Conservation (phyloP, 495 filamentous ascomycete genomes). For the Trichodelitschia bisporula region DNA sequence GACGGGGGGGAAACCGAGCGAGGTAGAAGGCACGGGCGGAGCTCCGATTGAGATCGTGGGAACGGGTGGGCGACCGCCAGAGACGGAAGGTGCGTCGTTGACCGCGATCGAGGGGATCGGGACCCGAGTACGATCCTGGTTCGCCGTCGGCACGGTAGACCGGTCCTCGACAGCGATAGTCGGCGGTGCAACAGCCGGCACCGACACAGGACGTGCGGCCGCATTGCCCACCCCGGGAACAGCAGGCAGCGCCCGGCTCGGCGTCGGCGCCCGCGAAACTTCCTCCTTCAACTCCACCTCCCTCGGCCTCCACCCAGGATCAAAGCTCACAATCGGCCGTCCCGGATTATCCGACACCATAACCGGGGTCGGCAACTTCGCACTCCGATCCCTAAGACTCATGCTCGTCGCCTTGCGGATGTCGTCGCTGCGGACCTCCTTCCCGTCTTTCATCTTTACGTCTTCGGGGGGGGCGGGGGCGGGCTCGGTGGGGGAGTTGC, state of each 20-base stretch:
- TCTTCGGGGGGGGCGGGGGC: slow-evolving; percentile 9
- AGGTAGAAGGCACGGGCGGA: slow-evolving; percentile 2
- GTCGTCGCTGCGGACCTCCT: slow-evolving; percentile 65
- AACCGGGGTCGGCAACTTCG: slow-evolving; percentile 62
- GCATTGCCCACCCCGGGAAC: no score
- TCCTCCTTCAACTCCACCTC: slow-evolving; percentile 17
- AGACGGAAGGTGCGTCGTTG: slow-evolving; percentile 25
- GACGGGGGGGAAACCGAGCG: neutral
- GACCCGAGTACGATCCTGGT: no score
- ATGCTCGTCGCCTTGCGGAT: slow-evolving; percentile 82
- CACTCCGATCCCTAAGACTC: slow-evolving; percentile 57
- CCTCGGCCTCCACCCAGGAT: slow-evolving; percentile 49
- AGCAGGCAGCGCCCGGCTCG: no score
- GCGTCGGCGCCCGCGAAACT: slow-evolving; percentile 3
- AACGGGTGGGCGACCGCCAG: no score
- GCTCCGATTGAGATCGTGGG: neutral
- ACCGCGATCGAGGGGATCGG: slow-evolving; percentile 28
- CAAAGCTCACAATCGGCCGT: slow-evolving; percentile 85
- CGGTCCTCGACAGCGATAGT: no score
- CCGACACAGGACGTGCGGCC: no score
- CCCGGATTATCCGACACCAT: slow-evolving; percentile 65
- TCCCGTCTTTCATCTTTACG: slow-evolving; percentile 33
- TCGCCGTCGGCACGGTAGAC: no score
- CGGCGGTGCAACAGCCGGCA: no score
- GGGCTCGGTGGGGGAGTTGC: slow-evolving; percentile 26